These are phyloP conservation scores for Gossypium lobatum DNA, from an alignment of 441 rosid genomes.

Conservation along the genomic window DNA sequence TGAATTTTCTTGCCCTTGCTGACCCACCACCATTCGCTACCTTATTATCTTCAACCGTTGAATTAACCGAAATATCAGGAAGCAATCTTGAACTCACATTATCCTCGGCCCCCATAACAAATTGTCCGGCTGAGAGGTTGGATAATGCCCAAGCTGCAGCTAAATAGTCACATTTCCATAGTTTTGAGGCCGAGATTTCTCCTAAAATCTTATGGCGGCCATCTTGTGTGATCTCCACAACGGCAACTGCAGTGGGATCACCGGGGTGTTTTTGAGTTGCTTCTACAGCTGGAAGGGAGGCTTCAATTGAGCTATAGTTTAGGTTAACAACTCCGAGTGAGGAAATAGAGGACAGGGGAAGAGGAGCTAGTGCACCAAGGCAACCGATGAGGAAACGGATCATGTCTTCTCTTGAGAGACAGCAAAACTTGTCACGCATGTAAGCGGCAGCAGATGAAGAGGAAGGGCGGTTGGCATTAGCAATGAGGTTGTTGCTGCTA, in stretches of 20 bases:
- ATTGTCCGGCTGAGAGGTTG: constrained; percentile 81
- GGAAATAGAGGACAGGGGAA: constrained; percentile 77
- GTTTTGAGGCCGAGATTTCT: constrained; percentile 81
- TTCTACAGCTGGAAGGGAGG: constrained; percentile 63
- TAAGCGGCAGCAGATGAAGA: constrained; percentile 42
- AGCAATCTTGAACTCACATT: constrained; percentile 50
- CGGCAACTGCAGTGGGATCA: constrained; percentile 79
- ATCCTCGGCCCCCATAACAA: constrained; percentile 94
- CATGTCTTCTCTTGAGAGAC: constrained; percentile 92
- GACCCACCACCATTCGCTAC: constrained; percentile 25
- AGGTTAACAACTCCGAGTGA: constrained; percentile 64
- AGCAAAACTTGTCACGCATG: constrained; percentile 63
- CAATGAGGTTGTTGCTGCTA: constrained; percentile 38
- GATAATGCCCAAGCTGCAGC: constrained; percentile 95
- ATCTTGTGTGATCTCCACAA: constrained; percentile 51
- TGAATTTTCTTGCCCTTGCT: constrained; percentile 57
- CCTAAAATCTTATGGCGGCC: constrained; percentile 67
- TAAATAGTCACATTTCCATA: constrained; percentile 89
- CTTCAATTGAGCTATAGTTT: constrained; percentile 51
- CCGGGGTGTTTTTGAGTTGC: constrained; percentile 37
- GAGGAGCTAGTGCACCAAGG: constrained; percentile 91
- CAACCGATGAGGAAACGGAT: constrained; percentile 86
- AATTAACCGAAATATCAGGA: constrained; percentile 40
- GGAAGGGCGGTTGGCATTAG: constrained; percentile 44
- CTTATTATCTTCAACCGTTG: constrained; percentile 28